phyloP scores from a whole-genome alignment of 768 basidiomycete genomes.

The Lactifluus volemus region DNA sequence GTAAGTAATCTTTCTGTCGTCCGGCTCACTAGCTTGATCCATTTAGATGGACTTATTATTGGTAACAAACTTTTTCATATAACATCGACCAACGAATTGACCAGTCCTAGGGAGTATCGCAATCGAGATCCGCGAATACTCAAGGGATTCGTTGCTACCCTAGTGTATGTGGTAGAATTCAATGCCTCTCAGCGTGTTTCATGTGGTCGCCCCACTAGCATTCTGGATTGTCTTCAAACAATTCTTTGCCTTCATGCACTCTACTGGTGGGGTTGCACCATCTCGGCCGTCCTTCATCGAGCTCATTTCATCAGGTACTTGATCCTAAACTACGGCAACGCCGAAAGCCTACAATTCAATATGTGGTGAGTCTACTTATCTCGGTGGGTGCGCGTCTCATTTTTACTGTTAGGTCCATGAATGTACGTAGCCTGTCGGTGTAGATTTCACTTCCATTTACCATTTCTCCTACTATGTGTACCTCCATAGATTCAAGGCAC shows the following conservation, averaged over 20 bases:
- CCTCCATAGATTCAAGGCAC: not conserved
- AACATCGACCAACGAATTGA: not conserved
- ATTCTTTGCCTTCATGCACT: constrained; percentile 37
- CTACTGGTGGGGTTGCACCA: constrained; percentile 32
- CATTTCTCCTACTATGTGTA: too few relatives aligned
- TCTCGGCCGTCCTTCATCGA: not conserved
- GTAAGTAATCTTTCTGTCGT: not conserved
- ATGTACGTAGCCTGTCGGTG: constrained; percentile 13
- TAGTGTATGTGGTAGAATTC: not conserved
- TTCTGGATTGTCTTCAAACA: constrained; percentile 38
- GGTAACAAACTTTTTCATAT: not conserved
- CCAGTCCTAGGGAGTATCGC: not conserved
- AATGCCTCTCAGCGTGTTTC: too few relatives aligned
- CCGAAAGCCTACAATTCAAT: constrained; percentile 29
- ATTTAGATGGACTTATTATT: not conserved
- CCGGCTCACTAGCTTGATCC: not conserved
- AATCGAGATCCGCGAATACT: not conserved
- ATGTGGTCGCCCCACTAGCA: constrained; percentile 19
- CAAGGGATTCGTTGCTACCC: not conserved
- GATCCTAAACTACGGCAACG: constrained; percentile 36
- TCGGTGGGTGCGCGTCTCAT: not conserved
- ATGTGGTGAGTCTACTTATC: constrained; percentile 31
- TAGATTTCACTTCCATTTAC: constrained; percentile 20
- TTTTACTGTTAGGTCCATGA: constrained; percentile 14
- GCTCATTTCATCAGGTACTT: constrained; percentile 32